Percentiles rank a stretch among this genome's conserved stretches.
These are phyloP conservation scores for Fusarium illudens DNA, from an alignment of 2,329 filamentous ascomycete species.

Conservation along the genomic window DNA sequence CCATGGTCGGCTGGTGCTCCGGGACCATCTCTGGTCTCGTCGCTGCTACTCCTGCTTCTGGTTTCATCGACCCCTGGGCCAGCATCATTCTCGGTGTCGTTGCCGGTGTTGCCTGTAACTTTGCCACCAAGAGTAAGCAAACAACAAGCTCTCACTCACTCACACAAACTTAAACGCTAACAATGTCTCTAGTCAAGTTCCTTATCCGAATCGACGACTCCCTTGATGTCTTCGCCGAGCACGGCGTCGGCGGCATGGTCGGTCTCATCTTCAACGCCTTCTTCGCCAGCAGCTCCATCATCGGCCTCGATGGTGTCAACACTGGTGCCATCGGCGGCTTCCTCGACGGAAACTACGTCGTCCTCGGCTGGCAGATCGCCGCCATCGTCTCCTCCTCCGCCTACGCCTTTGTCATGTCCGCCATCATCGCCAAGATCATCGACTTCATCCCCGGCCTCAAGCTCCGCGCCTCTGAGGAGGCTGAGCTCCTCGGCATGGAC, in stretches of 20 bases:
- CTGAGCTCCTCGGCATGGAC: slow-evolving; percentile 87
- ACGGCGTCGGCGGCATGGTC: slow-evolving; percentile 74
- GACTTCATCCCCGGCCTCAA: slow-evolving; percentile 80
- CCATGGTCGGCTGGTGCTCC: slow-evolving; percentile 77
- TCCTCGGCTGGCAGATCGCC: slow-evolving; percentile 82
- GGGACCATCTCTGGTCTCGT: slow-evolving; percentile 76
- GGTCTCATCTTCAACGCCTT: slow-evolving; percentile 77
- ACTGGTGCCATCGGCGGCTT: slow-evolving; percentile 73
- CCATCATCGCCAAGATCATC: slow-evolving; percentile 76
- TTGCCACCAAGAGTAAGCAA: slow-evolving; percentile 65
- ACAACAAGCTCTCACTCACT: not conserved
- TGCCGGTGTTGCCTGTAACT: slow-evolving; percentile 73
- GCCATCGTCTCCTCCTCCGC: slow-evolving; percentile 73
- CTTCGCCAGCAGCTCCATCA: slow-evolving; percentile 74
- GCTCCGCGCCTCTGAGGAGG: slow-evolving; percentile 81
- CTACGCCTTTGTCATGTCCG: slow-evolving; percentile 79
- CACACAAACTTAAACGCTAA: not conserved
- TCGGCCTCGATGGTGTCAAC: slow-evolving; percentile 81
- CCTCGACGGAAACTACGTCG: slow-evolving; percentile 76
- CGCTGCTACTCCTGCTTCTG: slow-evolving; percentile 73
- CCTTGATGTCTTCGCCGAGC: slow-evolving; percentile 77
- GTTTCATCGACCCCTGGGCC: slow-evolving; percentile 73
- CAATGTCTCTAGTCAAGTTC: slow-evolving; percentile 60
- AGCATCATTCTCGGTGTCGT: slow-evolving; percentile 72
- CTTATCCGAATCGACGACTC: slow-evolving; percentile 73